Evolutionary conservation across 768 basidiomycete species (phyloP).

Genomic region (Leccinum sublutescens): DNA sequence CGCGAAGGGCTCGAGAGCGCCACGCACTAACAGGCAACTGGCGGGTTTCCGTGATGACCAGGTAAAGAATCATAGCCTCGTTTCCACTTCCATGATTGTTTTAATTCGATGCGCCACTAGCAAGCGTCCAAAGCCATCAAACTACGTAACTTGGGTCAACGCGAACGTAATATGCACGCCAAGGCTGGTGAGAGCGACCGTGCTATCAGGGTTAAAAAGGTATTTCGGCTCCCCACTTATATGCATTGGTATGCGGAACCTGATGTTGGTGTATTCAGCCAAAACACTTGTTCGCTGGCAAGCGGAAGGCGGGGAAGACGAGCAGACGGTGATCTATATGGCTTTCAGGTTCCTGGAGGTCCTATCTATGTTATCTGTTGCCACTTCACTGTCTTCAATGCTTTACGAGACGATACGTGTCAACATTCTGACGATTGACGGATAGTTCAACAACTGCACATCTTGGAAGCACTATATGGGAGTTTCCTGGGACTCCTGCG

Average conservation of each 20-base stretch:
- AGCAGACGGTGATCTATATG: constrained; percentile 54
- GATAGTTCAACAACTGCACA: neutral
- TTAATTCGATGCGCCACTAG: constrained; percentile 34
- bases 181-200: constrained; percentile 91
- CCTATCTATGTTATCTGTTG: constrained; percentile 4
- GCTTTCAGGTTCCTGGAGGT: neutral
- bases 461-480: neutral
- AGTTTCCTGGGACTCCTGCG: neutral
- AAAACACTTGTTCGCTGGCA: constrained; percentile 83
- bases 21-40: constrained; percentile 70
- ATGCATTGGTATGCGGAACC: neutral
- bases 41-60: constrained; percentile 76
- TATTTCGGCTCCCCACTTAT: constrained; percentile 35
- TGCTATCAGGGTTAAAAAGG: constrained; percentile 80
- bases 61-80: constrained; percentile 35
- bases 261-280: constrained; percentile 48
- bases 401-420: constrained; percentile 1
- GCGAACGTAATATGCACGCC: constrained; percentile 82
- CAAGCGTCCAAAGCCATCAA: constrained; percentile 80
- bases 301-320: constrained; percentile 83
- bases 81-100: neutral
- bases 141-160: constrained; percentile 83
- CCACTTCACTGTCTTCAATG: constrained; percentile 1
- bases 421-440: neutral
- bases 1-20: constrained; percentile 50